These are phyloP conservation scores for Calocera viscosa DNA, from an alignment of 768 basidiomycete genomes.

Conservation along the genomic window DNA sequence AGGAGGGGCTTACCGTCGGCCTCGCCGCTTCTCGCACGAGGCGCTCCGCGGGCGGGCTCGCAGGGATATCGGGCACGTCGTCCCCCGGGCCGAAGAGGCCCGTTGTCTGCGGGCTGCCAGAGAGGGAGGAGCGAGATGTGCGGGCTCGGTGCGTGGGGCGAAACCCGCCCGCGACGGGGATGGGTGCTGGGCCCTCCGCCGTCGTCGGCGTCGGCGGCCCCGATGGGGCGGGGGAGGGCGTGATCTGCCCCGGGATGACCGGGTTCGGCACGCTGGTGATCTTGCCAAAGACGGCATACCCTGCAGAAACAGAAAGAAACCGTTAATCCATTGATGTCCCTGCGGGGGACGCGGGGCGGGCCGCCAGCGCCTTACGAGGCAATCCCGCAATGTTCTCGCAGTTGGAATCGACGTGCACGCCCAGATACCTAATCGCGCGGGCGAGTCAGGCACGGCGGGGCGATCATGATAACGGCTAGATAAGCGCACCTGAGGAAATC, in stretches of 20 bases:
- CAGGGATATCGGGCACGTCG: not conserved
- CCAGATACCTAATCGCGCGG: not conserved
- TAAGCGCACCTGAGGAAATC: not conserved
- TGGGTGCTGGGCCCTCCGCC: not conserved
- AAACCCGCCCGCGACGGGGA: not conserved
- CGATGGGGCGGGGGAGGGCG: not conserved
- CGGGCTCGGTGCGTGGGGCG: not conserved
- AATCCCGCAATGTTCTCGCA: not conserved
- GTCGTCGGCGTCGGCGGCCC: not conserved
- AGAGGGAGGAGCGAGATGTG: not conserved
- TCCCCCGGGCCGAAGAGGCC: conserved; percentile 1
- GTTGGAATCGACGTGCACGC: conserved; percentile 1
- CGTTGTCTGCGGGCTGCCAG: not conserved
- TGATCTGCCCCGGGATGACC: not conserved
- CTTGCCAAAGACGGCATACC: conserved; percentile 1
- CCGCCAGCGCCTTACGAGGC: not conserved
- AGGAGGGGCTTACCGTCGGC: not conserved
- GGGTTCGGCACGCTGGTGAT: not conserved
- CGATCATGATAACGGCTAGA: not conserved
- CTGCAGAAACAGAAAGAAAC: not conserved
- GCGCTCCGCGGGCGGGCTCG: not conserved
- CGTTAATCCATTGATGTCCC: not conserved
- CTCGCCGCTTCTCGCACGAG: not conserved
- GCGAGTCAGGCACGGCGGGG: not conserved
- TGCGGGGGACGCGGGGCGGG: no score